Conservation (phyloP, 495 filamentous ascomycete genomes). For the Xylaria acuta region DNA sequence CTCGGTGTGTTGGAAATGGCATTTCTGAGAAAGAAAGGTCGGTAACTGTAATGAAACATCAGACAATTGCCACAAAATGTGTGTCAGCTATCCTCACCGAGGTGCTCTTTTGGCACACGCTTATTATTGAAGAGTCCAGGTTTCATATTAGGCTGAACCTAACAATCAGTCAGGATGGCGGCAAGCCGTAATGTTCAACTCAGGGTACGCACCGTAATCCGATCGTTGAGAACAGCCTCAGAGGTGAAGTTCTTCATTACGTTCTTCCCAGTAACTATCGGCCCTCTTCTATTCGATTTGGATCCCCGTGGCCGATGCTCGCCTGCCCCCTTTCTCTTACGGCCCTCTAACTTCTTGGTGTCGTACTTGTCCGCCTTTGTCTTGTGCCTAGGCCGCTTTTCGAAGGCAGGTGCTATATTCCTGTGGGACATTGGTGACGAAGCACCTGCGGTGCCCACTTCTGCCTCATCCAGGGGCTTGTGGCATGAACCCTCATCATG, state of each 20-base stretch:
- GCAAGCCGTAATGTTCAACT: constrained; percentile 1
- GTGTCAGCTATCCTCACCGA: constrained; percentile 40
- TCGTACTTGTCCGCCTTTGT: constrained; percentile 65
- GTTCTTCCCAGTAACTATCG: constrained; percentile 46
- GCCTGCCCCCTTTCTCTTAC: constrained; percentile 45
- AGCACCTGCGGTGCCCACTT: constrained; percentile 22
- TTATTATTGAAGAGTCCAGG: constrained; percentile 77
- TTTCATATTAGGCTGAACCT: constrained; percentile 62
- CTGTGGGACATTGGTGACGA: constrained; percentile 29
- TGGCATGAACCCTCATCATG: neutral
- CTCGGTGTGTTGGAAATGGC: constrained; percentile 59
- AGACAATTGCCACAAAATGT: neutral
- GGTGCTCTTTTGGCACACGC: constrained; percentile 64
- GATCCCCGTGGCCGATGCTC: constrained; percentile 40
- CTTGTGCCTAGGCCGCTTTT: constrained; percentile 66
- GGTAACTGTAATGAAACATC: constrained; percentile 53
- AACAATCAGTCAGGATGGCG: constrained; percentile 34
- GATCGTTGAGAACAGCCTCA: constrained; percentile 64
- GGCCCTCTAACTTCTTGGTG: constrained; percentile 46
- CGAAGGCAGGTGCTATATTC: constrained; percentile 46
- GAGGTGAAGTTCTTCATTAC: constrained; percentile 69
- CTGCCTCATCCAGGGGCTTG: constrained; percentile 18
- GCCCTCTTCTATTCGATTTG: constrained; percentile 44
- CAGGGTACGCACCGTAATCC: constrained; percentile 64
- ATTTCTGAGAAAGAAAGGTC: constrained; percentile 74